Evolutionary conservation across 2,329 filamentous ascomycete species (phyloP), one percentile per base, ranked within the genome.

Genomic region (Aureobasidium sp.): DNA sequence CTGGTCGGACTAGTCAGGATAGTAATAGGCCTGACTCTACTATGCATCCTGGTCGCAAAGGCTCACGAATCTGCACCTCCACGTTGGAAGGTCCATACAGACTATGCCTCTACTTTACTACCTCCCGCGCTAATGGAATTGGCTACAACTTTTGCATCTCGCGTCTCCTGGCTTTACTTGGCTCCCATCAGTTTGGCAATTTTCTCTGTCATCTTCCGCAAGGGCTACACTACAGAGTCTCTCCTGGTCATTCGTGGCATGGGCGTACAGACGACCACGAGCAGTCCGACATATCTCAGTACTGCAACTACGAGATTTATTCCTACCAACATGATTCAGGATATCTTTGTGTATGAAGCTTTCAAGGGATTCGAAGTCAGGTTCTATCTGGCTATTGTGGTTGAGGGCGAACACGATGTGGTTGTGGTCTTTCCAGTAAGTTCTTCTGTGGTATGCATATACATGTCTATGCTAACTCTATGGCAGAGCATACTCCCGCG

Each of bases 341-440:
- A 99, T 73, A 87, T 99, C 62, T 85, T 97, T 60, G 89, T 99
- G 56, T 92, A 97, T 73, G 94, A 99, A 78, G 94, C 92, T 3
- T 97, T 97, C 75, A 85, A 85, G 63, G 92, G 92, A 0, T 96
- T 97, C 70, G 90, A 92, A 76, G 92, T 97, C 39, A 80, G 87
- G 44, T 96, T 93, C 71, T 97, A 96, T 71, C 78, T 99, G 9
- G 85, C 90, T 5, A 89, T 97, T 34, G 88, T 97, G 59, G 91
- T 97, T 20, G 89, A 95, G 68, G 92, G 87, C 2, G 93, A 97
- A 75, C 84, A 87, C 60, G 87, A 94, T 67, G 83, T 96, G 5
- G 89, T 97, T 0, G 93, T 99, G n/a, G 92, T 97, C 3, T 99
- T 99, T 73, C 93, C 93, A 2, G 83, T 85, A 72, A 68, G 80